A percentile compares a stretch with the other conserved stretches of the same genome.
Evolutionary conservation across 371 early-diverging fungal genomes (phyloP).

Genomic region (Mucor saturninus): DNA sequence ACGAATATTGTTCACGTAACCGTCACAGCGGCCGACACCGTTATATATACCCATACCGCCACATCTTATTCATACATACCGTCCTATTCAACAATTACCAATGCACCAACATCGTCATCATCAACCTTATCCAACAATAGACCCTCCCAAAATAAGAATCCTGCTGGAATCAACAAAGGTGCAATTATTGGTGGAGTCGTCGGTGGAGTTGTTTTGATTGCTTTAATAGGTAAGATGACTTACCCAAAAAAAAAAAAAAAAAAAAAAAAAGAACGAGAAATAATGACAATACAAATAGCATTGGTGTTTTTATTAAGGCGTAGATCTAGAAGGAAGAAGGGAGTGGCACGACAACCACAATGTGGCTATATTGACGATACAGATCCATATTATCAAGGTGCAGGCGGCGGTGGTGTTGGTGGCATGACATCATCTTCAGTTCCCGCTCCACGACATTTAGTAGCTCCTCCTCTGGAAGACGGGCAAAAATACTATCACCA

Average conservation of each 20-base stretch:
- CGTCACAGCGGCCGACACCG: conserved; percentile 26
- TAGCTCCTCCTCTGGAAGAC: conserved; percentile 10
- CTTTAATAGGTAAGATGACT: conserved; percentile 19
- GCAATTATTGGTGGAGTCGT: conserved; percentile 24
- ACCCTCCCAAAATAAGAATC: background rate
- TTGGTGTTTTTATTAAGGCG: conserved; percentile 14
- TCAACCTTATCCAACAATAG: background rate
- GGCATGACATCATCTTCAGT: conserved; percentile 15
- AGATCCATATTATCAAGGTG: conserved; percentile 9
- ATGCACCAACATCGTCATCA: background rate
- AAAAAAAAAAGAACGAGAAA: too few species aligned
- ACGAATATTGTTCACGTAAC: conserved; percentile 25
- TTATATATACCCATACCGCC: conserved; percentile 31
- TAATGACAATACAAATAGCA: background rate
- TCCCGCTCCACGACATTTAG: conserved; percentile 18
- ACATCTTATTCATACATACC: conserved; percentile 32
- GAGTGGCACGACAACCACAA: conserved; percentile 2
- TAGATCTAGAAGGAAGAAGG: conserved; percentile 12
- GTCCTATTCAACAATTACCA: conserved; percentile 16
- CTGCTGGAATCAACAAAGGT: conserved; percentile 4
- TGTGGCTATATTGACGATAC: conserved; percentile 10
- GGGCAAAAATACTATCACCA: conserved; percentile 1
- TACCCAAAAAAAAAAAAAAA: too few species aligned
- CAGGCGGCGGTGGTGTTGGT: too few species aligned
- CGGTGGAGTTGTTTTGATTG: conserved; percentile 19